Conservation (phyloP, 192 early-diverging fungal species). For the Obelidium mucronatum region DNA sequence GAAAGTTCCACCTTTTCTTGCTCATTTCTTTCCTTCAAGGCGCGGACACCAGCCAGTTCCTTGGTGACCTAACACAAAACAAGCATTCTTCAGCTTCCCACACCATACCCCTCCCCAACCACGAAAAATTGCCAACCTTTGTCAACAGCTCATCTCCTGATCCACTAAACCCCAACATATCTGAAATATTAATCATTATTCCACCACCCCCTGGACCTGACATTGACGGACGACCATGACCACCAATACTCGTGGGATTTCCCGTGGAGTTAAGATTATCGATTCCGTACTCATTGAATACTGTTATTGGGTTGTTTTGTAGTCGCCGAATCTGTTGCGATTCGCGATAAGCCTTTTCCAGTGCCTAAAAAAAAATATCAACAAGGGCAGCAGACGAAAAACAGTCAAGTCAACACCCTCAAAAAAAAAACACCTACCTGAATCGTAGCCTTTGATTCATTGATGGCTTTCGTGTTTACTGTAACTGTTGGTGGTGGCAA, state of each 20-base stretch:
- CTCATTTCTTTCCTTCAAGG: constrained; percentile 19
- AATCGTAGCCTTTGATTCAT: background rate
- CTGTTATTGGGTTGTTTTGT: constrained; percentile 20
- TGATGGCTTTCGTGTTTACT: constrained; percentile 2
- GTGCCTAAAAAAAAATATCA: background rate
- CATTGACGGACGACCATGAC: background rate
- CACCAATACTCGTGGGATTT: background rate
- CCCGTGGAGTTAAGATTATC: background rate
- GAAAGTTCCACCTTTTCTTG: constrained; percentile 10
- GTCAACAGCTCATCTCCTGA: background rate
- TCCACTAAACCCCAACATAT: constrained; percentile 4
- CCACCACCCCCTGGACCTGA: background rate
- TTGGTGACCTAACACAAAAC: constrained; percentile 5
- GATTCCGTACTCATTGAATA: constrained; percentile 21
- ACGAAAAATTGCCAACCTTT: too few species aligned
- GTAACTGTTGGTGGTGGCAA: background rate
- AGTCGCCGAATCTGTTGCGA: constrained; percentile 6
- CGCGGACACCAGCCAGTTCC: constrained; percentile 4
- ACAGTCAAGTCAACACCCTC: background rate
- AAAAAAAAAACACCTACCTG: background rate
- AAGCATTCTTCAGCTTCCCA: background rate
- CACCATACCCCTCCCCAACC: too few species aligned
- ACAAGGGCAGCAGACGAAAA: background rate
- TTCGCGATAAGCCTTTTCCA: constrained; percentile 26
- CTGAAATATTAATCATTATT: background rate